A percentile compares a stretch with the other conserved stretches of the same genome.
Evolutionary conservation across 2,329 filamentous ascomycete species (phyloP).

Genomic region (Davidsoniella australis): DNA sequence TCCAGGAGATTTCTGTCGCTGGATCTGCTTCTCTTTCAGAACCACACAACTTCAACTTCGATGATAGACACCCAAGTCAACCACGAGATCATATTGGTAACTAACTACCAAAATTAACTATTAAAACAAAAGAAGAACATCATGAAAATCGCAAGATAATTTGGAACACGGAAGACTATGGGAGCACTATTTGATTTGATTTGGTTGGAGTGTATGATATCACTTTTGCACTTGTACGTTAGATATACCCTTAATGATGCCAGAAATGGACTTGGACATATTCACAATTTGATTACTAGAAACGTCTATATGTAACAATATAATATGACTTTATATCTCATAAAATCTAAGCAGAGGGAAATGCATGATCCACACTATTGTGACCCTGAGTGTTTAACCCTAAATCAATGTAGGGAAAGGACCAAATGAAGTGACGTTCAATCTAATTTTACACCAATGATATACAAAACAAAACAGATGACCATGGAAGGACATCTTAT

Average conservation of each 20-base stretch:
- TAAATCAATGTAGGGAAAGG: not conserved
- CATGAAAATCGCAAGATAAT: not conserved
- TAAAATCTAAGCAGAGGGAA: not conserved
- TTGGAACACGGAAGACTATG: not conserved
- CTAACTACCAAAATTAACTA: too few relatives aligned
- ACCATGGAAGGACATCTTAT: slow-evolving; percentile 11
- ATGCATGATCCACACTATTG: not conserved
- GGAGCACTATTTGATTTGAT: not conserved
- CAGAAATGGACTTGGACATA: too few relatives aligned
- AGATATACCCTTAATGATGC: slow-evolving; percentile 2
- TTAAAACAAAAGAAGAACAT: too few relatives aligned
- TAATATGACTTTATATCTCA: too few relatives aligned
- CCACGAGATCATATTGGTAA: slow-evolving; percentile 4
- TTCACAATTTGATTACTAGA: not conserved
- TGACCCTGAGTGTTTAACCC: too few relatives aligned
- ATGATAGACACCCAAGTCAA: slow-evolving; percentile 1
- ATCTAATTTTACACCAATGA: not conserved
- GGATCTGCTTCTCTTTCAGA: too few relatives aligned
- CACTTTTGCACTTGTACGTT: not conserved
- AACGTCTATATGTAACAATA: not conserved
- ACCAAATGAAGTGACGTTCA: not conserved
- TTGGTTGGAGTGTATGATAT: slow-evolving; percentile 4
- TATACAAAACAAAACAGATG: slow-evolving; percentile 5
- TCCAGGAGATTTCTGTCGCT: slow-evolving; percentile 2
- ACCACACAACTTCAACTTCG: slow-evolving; percentile 1